Conservation (phyloP, 768 basidiomycete genomes). For the Pulveroboletus frians region DNA sequence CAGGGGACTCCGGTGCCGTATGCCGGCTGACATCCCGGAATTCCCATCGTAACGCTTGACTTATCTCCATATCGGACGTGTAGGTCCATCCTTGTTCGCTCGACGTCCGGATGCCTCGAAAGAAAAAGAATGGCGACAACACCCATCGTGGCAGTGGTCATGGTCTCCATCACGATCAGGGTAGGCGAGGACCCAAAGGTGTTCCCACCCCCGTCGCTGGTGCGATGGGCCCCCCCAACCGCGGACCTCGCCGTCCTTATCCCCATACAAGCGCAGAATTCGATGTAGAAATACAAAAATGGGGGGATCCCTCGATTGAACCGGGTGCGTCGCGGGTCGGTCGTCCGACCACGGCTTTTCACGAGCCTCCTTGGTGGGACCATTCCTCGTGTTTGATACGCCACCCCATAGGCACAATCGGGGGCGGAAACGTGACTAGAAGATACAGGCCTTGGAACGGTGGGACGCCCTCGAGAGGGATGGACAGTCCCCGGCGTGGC, state of each 20-base stretch:
- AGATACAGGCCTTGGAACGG: conserved; percentile 3
- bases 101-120: conserved; percentile 18
- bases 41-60: neutral
- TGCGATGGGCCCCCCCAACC: neutral
- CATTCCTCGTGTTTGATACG: conserved; percentile 2
- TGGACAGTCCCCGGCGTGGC: conserved; percentile 10
- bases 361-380: neutral
- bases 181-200: conserved; percentile 4
- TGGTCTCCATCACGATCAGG: conserved; percentile 23
- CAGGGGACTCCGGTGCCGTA: too few species aligned
- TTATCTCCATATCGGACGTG: neutral
- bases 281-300: conserved; percentile 25
- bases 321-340: conserved; percentile 15
- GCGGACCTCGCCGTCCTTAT: conserved; percentile 14
- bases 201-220: neutral
- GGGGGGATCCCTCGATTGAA: conserved; percentile 4
- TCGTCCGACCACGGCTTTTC: neutral
- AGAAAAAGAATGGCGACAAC: conserved; percentile 8
- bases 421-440: conserved; percentile 1
- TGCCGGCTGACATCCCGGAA: too few species aligned
- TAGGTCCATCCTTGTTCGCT: neutral
- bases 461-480: conserved; percentile 13
- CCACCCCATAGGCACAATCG: conserved; percentile 1
- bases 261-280: conserved; percentile 15
- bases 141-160: conserved; percentile 22